Evolutionary conservation across 2,329 filamentous ascomycete species (phyloP), one percentile per base, ranked within the genome.

Genomic region (Talaromyces sp.): DNA sequence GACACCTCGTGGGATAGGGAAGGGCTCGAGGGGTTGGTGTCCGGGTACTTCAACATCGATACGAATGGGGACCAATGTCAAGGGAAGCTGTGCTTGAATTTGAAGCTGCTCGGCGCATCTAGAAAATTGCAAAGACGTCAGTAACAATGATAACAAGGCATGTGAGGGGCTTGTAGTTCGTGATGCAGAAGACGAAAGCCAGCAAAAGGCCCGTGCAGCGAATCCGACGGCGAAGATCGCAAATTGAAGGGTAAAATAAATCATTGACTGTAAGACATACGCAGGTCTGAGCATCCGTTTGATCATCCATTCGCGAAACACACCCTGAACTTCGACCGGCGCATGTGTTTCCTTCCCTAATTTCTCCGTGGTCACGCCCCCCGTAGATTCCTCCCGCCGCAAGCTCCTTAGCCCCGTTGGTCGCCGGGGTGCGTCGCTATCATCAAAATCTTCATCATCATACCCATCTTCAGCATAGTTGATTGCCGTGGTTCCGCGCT

Each of bases 381-480:
- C 81, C 54, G 84, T 80, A 53, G 81, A 77, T 61, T 96, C 91
- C 65, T 92, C 89, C 63, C 89, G 86, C 65, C 91, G 85, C 66
- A 92, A 74, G 66, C 88, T 97, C 63, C 92, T 87, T 72, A 97
- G 72, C 4, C 92, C 91, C 0, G 91, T 95, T 11, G 90, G 84
- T 52, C 84, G 78, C 57, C 86, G 78, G 20, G 82, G 89, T 2
- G 87, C 87, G 58, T 93, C 86, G 58, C 90, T 78, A 33, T 80
- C 78, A 33, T 80, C 78, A 59, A 80, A 80, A 66, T 93, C 78
- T 35, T 80, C 78, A 56, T 87, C 91, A 61, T 97, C 93, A 68
- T 88, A 96, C 42, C 92, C 92, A 71, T 97, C 93, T 71, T 99
- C 94, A 20, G 94, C 93, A 70, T 99, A 99, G 77, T 97, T 99